Evolutionary conservation across 768 basidiomycete genomes (phyloP).

Genomic region (Cyclocybe cylindracea): DNA sequence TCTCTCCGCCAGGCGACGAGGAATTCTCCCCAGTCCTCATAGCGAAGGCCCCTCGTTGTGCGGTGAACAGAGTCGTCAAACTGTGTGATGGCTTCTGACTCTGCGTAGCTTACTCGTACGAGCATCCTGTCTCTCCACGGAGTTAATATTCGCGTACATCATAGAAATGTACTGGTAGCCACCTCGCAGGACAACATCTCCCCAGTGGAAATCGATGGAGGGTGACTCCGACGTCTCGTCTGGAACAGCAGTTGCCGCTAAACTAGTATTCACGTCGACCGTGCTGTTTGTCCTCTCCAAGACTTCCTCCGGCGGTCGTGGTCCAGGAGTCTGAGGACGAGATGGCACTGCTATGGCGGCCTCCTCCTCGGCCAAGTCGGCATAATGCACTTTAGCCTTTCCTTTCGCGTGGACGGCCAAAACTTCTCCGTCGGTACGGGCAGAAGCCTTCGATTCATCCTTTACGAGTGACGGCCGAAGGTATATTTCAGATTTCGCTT

Average conservation of each 20-base stretch:
- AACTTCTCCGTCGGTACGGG: slow-evolving; percentile 2
- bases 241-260: slow-evolving; percentile 49
- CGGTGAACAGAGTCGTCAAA: slow-evolving; percentile 76
- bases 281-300: slow-evolving; percentile 60
- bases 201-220: slow-evolving; percentile 32
- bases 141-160: slow-evolving; percentile 16
- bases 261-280: slow-evolving; percentile 65
- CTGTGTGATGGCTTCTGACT: slow-evolving; percentile 46
- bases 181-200: slow-evolving; percentile 79
- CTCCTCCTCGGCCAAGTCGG: slow-evolving; percentile 17
- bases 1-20: slow-evolving; percentile 83
- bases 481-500: slow-evolving; percentile 4
- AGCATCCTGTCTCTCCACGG: slow-evolving; percentile 80
- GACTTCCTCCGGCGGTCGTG: slow-evolving; percentile 64
- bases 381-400: slow-evolving; percentile 44
- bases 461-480: neutral
- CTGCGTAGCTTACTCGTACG: slow-evolving; percentile 70
- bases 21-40: slow-evolving; percentile 78
- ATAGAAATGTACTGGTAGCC: slow-evolving; percentile 12
- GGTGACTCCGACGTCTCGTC: slow-evolving; percentile 15
- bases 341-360: neutral
- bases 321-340: slow-evolving; percentile 14
- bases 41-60: slow-evolving; percentile 56
- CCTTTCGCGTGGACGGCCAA: slow-evolving; percentile 14
- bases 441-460: slow-evolving; percentile 1